Evolutionary conservation across 1,139 yeast species (phyloP), one percentile per base, ranked within the genome.

Genomic region (Taphrina betulina): DNA sequence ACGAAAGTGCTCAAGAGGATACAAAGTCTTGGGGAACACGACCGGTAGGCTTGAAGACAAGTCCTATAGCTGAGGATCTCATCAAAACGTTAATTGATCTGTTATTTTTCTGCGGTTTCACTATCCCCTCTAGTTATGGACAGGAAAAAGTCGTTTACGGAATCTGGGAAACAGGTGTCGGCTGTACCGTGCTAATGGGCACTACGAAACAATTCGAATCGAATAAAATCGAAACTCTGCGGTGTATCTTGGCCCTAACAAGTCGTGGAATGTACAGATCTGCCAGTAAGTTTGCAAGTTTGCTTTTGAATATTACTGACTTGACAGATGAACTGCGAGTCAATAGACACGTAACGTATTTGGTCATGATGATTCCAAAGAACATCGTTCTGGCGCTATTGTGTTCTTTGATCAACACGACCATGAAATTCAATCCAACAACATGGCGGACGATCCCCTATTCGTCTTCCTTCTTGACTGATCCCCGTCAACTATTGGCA

Each of bases 91-190:
- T 80, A 10, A 71, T 82, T 5, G 75, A 77, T 37, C 68, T 85
- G 45, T 68, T 86, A 33, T 85, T 85, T 66, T 75, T 77, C 50
- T 73, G 76, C 29, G 83, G 80, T 0, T 85, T 85, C 65, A 81
- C 94, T 0, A 66, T 81, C 12, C 70, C 77, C 1, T 67, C 68
- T 3, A 40, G 62, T 29, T 61, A 57, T 22, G 61, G 36, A 17
- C 43, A 54, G 16, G 46, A 60, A 4, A 59, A 60, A 40, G 61
- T 61, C 8, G 58, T 56, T 10, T 60, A 61, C 43, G 42, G 61
- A 5, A 61, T 59, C 34, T 62, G 65, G 95, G 94, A 85, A 63
- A 80, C 86, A 0, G 95, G 95, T 1, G 75, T 87, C 38, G 94
- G 89, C 0, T 67, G 77, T 59, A 66, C 72, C 5, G 65, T 72